These are phyloP conservation scores for Ogataea naganishii DNA, from an alignment of 805 yeast species.

Conservation along the genomic window DNA sequence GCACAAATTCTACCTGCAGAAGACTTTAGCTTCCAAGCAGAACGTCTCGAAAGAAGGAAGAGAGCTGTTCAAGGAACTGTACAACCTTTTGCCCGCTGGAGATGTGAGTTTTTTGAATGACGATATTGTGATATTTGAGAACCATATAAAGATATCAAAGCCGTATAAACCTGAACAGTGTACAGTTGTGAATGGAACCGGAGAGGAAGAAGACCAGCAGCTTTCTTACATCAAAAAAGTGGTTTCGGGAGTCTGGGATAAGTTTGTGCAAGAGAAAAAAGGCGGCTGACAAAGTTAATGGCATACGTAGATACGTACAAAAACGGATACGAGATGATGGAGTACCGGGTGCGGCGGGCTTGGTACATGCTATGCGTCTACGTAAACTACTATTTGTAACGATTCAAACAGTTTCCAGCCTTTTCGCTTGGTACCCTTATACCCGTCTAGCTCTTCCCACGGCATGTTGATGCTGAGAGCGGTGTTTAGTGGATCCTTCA, in stretches of 20 bases:
- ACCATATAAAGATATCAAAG: constrained; percentile 27
- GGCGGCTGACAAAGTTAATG: constrained; percentile 34
- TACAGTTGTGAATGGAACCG: constrained; percentile 14
- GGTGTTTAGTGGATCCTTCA: too few relatives aligned
- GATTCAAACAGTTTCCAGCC: constrained; percentile 48
- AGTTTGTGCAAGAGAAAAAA: constrained; percentile 34
- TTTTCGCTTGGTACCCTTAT: constrained; percentile 46
- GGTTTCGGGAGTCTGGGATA: constrained; percentile 41
- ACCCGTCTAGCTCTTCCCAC: constrained; percentile 61
- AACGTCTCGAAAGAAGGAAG: constrained; percentile 19
- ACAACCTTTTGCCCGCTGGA: constrained; percentile 21
- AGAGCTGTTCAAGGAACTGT: constrained; percentile 16
- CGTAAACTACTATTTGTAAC: too few relatives aligned
- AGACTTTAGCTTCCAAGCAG: constrained; percentile 10
- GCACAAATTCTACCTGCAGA: constrained; percentile 12
- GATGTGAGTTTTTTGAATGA: constrained; percentile 25
- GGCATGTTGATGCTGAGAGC: too few relatives aligned
- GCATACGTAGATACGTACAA: too few relatives aligned
- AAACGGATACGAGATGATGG: background rate
- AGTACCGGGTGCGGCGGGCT: too few relatives aligned
- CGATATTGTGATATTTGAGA: constrained; percentile 28
- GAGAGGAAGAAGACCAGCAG: constrained; percentile 17
- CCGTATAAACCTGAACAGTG: constrained; percentile 29
- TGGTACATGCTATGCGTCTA: too few relatives aligned
- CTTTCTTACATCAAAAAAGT: constrained; percentile 32